Conservation (phyloP, 2,329 filamentous ascomycete genomes). For the Arthrobotrys pseudoclavata region DNA sequence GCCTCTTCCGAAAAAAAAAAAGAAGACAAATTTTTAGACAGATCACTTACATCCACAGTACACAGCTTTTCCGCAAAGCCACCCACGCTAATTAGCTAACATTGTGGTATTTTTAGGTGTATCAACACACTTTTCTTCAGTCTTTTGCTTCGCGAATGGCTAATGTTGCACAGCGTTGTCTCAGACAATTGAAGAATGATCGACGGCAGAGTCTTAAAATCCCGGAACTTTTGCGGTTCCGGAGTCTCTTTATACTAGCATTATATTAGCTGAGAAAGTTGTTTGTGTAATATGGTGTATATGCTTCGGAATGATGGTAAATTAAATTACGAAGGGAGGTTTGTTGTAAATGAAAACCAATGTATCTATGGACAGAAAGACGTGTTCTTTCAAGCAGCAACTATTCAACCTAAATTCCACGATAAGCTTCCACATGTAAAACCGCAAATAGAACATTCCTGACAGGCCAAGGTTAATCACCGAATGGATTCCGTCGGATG, state of each 20-base stretch:
- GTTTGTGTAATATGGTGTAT: not conserved
- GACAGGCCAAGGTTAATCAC: not conserved
- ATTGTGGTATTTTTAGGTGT: conserved; percentile 11
- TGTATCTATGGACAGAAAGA: too few relatives aligned
- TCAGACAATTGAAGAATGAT: conserved; percentile 6
- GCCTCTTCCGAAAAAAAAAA: not conserved
- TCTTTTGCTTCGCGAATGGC: not conserved
- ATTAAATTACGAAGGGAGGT: too few relatives aligned
- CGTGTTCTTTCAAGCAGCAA: too few relatives aligned
- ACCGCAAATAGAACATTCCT: not conserved
- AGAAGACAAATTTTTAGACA: not conserved
- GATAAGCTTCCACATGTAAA: too few relatives aligned
- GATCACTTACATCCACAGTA: not conserved
- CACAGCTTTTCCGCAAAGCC: not conserved
- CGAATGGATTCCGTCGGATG: not conserved
- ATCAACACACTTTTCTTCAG: conserved; percentile 18
- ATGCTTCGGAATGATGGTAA: too few relatives aligned
- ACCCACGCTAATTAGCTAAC: not conserved
- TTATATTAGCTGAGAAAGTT: not conserved
- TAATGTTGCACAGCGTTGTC: conserved; percentile 6
- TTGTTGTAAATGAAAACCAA: too few relatives aligned
- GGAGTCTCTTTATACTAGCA: not conserved
- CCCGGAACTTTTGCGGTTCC: not conserved
- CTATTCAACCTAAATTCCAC: too few relatives aligned
- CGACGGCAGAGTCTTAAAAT: conserved; percentile 6